Evolutionary conservation across 2,329 filamentous ascomycete genomes (phyloP).

Genomic region (Exophiala phaeomuriformis): DNA sequence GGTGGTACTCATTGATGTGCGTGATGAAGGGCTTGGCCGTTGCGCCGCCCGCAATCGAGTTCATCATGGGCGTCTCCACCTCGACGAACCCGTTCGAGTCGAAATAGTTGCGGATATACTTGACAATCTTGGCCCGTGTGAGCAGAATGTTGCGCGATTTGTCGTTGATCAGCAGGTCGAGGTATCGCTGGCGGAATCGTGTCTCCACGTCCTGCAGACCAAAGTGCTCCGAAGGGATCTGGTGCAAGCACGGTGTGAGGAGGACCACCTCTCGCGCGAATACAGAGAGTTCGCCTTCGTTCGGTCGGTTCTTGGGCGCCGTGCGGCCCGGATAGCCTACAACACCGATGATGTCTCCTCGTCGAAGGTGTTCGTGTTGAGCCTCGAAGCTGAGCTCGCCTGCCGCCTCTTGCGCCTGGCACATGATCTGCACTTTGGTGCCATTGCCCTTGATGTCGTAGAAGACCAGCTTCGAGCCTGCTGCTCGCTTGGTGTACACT

Average conservation of each 20-base stretch:
- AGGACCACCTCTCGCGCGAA: slow-evolving; percentile 82
- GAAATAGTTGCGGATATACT: slow-evolving; percentile 82
- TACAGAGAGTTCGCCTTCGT: slow-evolving; percentile 83
- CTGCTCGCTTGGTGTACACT: slow-evolving; percentile 79
- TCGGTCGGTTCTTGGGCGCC: slow-evolving; percentile 73
- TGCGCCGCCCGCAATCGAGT: slow-evolving; percentile 87
- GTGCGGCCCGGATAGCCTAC: slow-evolving; percentile 78
- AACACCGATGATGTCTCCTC: slow-evolving; percentile 89
- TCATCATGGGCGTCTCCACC: slow-evolving; percentile 97
- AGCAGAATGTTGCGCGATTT: slow-evolving; percentile 73
- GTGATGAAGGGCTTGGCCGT: slow-evolving; percentile 93
- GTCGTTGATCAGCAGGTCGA: slow-evolving; percentile 97
- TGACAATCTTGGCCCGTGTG: slow-evolving; percentile 78
- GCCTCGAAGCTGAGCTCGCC: slow-evolving; percentile 67
- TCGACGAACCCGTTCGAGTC: slow-evolving; percentile 83
- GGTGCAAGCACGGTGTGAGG: slow-evolving; percentile 83
- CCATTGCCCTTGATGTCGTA: slow-evolving; percentile 77
- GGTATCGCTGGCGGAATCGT: slow-evolving; percentile 83
- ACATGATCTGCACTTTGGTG: slow-evolving; percentile 81
- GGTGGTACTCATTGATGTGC: slow-evolving; percentile 90
- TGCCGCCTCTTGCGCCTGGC: slow-evolving; percentile 70
- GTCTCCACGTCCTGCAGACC: slow-evolving; percentile 94
- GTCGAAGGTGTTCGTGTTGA: slow-evolving; percentile 80
- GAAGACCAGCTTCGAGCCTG: slow-evolving; percentile 81
- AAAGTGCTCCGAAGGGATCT: slow-evolving; percentile 82